Evolutionary conservation across 2,329 filamentous ascomycete species (phyloP).

Genomic region (Talaromyces sp.): DNA sequence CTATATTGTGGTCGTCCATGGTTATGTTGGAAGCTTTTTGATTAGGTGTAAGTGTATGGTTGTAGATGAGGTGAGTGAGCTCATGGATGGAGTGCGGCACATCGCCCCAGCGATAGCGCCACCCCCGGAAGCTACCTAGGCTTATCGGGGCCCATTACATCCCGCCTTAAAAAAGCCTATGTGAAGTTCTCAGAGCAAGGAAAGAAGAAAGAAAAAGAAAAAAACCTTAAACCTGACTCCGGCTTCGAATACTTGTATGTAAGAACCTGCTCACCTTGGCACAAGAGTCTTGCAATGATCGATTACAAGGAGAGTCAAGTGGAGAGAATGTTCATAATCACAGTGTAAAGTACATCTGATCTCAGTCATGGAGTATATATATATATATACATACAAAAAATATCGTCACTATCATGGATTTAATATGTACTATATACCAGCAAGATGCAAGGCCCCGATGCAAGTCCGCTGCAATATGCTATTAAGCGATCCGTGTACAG

Average conservation of each 20-base stretch:
- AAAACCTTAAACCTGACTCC: neutral
- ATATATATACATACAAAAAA: neutral
- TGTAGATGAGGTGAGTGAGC: neutral
- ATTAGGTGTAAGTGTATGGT: conserved; percentile 9
- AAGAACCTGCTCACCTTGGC: neutral
- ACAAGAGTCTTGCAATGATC: neutral
- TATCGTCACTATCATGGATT: conserved; percentile 7
- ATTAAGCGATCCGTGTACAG: conserved; percentile 1
- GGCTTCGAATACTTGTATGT: neutral
- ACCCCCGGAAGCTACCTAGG: neutral
- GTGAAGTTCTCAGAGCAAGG: neutral
- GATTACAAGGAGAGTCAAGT: neutral
- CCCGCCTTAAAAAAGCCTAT: neutral
- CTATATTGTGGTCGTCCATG: conserved; percentile 9
- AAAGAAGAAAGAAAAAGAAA: too few relatives aligned
- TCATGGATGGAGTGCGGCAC: neutral
- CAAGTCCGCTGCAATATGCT: neutral
- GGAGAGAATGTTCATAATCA: neutral
- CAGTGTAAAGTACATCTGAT: neutral
- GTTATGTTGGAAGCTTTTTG: neutral
- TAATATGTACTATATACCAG: neutral
- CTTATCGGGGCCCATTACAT: conserved; percentile 3
- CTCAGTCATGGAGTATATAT: neutral
- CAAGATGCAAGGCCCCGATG: neutral
- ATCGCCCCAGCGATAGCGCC: neutral